Evolutionary conservation across 805 yeast genomes (phyloP).

Genomic region (Metschnikowia drakensbergensis): DNA sequence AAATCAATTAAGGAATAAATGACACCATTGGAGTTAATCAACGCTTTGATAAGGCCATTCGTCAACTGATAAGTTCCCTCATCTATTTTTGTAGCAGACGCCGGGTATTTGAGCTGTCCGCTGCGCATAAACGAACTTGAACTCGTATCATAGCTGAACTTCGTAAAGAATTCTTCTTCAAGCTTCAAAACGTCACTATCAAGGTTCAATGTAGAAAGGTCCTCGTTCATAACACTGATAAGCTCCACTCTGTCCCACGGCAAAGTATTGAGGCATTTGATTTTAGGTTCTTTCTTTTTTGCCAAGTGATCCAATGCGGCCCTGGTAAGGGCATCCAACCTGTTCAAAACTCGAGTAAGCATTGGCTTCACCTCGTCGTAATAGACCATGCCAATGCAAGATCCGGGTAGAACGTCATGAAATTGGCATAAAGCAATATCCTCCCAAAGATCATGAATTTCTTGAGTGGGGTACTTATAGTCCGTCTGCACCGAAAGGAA

Average conservation of each 20-base stretch:
- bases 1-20: slow-evolving; percentile 63
- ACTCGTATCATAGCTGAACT: slow-evolving; percentile 14
- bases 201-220: slow-evolving; percentile 3
- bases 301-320: slow-evolving; percentile 37
- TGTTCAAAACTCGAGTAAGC: slow-evolving; percentile 53
- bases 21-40: slow-evolving; percentile 48
- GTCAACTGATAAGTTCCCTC: slow-evolving; percentile 47
- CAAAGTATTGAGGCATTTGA: slow-evolving; percentile 45
- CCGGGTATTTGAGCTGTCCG: slow-evolving; percentile 38
- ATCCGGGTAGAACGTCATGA: slow-evolving; percentile 97
- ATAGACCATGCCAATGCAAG: slow-evolving; percentile 88
- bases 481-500: slow-evolving; percentile 54
- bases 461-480: slow-evolving; percentile 68
- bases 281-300: not conserved
- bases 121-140: slow-evolving; percentile 14
- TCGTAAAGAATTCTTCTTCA: slow-evolving; percentile 6
- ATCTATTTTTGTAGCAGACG: slow-evolving; percentile 41
- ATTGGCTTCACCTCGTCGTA: slow-evolving; percentile 80
- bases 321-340: slow-evolving; percentile 49
- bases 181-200: slow-evolving; percentile 7
- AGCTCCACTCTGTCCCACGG: slow-evolving; percentile 61
- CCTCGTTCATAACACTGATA: slow-evolving; percentile 28
- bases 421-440: slow-evolving; percentile 86
- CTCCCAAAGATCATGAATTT: slow-evolving; percentile 78
- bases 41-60: slow-evolving; percentile 60